These are phyloP conservation scores for Candida gigantensis DNA, from an alignment of 1,139 yeast species.

Conservation along the genomic window DNA sequence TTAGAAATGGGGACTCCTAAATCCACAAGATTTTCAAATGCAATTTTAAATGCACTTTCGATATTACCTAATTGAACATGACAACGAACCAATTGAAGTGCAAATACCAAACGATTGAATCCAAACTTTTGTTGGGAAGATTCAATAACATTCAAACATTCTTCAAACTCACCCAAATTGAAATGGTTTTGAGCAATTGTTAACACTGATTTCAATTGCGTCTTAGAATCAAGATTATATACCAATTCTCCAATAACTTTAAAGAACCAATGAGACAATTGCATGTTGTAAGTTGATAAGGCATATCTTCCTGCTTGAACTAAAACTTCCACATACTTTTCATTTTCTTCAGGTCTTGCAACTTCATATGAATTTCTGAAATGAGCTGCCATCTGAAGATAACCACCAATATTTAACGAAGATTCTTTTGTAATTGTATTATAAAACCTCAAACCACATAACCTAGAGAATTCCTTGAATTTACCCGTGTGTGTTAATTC, in stretches of 20 bases:
- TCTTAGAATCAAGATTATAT: constrained; percentile 18
- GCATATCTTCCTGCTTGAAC: constrained; percentile 41
- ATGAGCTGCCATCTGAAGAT: constrained; percentile 38
- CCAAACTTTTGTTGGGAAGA: constrained; percentile 23
- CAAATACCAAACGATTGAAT: constrained; percentile 32
- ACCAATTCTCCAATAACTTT: constrained; percentile 30
- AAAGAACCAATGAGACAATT: constrained; percentile 33
- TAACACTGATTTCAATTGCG: constrained; percentile 27
- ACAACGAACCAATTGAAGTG: constrained; percentile 42
- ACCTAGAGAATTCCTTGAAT: constrained; percentile 35
- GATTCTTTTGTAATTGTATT: constrained; percentile 24
- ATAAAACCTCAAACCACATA: constrained; percentile 45
- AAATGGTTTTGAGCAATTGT: constrained; percentile 37
- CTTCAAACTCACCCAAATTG: constrained; percentile 27
- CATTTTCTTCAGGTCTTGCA: constrained; percentile 26
- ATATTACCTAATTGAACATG: constrained; percentile 33
- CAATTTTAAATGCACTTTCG: constrained; percentile 39
- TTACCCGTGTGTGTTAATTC: constrained; percentile 27
- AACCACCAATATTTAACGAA: constrained; percentile 23
- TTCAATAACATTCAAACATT: constrained; percentile 30
- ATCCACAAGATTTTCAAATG: constrained; percentile 31
- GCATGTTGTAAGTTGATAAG: constrained; percentile 34
- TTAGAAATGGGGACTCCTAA: constrained; percentile 30
- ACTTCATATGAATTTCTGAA: constrained; percentile 30
- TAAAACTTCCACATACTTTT: constrained; percentile 31